phyloP scores from a whole-genome alignment of 495 filamentous ascomycete genomes.

The Astrothelium subdiscretum region DNA sequence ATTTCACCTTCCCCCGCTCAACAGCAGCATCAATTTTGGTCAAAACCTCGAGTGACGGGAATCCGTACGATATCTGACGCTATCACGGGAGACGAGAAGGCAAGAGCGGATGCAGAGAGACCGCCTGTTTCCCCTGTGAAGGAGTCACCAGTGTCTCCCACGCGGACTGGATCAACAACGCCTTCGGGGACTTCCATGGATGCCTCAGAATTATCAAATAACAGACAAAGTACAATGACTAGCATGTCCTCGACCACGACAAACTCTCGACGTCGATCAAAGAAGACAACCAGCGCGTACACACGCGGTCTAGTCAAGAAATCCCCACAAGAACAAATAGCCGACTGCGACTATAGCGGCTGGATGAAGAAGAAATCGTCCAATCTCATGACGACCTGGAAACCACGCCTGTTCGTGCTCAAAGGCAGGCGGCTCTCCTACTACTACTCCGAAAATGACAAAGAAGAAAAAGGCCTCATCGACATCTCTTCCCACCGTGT shows the following conservation, averaged over 20 bases:
- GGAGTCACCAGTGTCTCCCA: slow-evolving; percentile 55
- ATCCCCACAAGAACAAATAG: slow-evolving; percentile 70
- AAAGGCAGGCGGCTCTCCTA: slow-evolving; percentile 86
- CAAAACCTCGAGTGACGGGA: slow-evolving; percentile 39
- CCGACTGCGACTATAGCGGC: slow-evolving; percentile 81
- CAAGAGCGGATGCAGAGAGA: slow-evolving; percentile 31
- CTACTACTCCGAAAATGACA: slow-evolving; percentile 89
- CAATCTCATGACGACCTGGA: slow-evolving; percentile 94
- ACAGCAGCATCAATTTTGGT: slow-evolving; percentile 19
- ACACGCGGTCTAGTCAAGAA: slow-evolving; percentile 76
- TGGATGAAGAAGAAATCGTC: slow-evolving; percentile 99
- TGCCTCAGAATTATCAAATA: slow-evolving; percentile 50
- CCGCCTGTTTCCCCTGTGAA: slow-evolving; percentile 44
- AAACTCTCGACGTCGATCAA: slow-evolving; percentile 46
- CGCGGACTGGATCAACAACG: slow-evolving; percentile 72
- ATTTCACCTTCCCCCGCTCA: slow-evolving; percentile 36
- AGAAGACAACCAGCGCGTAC: slow-evolving; percentile 92
- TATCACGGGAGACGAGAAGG: slow-evolving; percentile 50
- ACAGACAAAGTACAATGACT: slow-evolving; percentile 37
- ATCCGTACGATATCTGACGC: slow-evolving; percentile 75
- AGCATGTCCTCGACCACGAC: slow-evolving; percentile 35
- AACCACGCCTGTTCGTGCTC: slow-evolving; percentile 84
- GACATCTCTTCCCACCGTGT: slow-evolving; percentile 96
- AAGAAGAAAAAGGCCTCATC: slow-evolving; percentile 86
- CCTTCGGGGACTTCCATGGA: slow-evolving; percentile 56